A percentile compares a stretch with the other conserved stretches of the same genome.
Conservation (phyloP, 805 yeast species). For the Spathaspora girioi region DNA sequence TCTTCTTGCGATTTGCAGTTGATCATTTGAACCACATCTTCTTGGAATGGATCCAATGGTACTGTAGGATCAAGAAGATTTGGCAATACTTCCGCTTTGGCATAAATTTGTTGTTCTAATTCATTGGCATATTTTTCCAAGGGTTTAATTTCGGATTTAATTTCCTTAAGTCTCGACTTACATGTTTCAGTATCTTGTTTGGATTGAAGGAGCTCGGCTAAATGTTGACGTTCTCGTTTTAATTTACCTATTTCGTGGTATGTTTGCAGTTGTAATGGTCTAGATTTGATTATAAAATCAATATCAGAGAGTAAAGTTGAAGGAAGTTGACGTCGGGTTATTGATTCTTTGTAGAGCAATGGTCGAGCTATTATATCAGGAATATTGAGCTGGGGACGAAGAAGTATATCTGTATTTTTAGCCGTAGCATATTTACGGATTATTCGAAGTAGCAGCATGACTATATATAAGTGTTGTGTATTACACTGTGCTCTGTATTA, state of each 20-base stretch:
- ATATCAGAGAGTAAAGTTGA: conserved; percentile 14
- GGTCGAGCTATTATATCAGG: conserved; percentile 17
- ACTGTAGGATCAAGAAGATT: conserved; percentile 54
- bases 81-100: conserved; percentile 54
- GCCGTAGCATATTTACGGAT: not conserved
- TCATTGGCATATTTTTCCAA: conserved; percentile 20
- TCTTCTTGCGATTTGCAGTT: conserved; percentile 40
- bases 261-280: conserved; percentile 21
- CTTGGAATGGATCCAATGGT: conserved; percentile 33
- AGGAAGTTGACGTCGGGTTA: conserved; percentile 23
- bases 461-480: not conserved
- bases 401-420: conserved; percentile 9
- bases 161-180: conserved; percentile 13
- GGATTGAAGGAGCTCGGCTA: conserved; percentile 20
- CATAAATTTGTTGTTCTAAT: conserved; percentile 34
- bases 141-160: conserved; percentile 23
- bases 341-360: conserved; percentile 21
- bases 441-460: not conserved
- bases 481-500: too few species aligned
- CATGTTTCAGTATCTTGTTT: conserved; percentile 5
- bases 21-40: conserved; percentile 47
- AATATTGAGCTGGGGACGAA: conserved; percentile 23
- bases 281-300: conserved; percentile 21
- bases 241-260: conserved; percentile 20
- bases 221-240: conserved; percentile 22